phyloP scores from a whole-genome alignment of 2,329 filamentous ascomycete genomes.

The Conoideocrella luteorostrata region DNA sequence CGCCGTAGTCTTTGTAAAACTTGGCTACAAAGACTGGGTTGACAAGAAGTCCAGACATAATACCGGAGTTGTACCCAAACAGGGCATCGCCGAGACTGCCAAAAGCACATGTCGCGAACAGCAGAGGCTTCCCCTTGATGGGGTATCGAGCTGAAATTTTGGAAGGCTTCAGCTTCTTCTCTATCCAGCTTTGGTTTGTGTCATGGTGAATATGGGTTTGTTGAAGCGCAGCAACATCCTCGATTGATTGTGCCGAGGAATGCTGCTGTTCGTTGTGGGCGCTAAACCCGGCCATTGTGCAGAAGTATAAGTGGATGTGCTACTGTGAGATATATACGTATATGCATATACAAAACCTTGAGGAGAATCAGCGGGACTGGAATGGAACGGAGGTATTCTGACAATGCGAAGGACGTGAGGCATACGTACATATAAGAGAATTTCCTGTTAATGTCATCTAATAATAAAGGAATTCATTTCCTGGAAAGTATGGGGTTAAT shows the following conservation, averaged over 20 bases:
- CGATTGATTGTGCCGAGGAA: not conserved
- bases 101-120: conserved; percentile 13
- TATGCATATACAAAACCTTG: no score
- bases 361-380: no score
- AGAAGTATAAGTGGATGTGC: conserved; percentile 3
- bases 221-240: not conserved
- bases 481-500: no score
- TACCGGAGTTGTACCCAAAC: conserved; percentile 12
- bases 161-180: conserved; percentile 10
- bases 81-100: conserved; percentile 12
- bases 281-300: not conserved
- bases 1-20: conserved; percentile 12
- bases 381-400: no score
- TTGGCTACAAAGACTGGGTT: conserved; percentile 12
- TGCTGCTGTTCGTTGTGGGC: not conserved
- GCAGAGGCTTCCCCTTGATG: conserved; percentile 11
- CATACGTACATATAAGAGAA: no score
- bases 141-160: conserved; percentile 7
- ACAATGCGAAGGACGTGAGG: no score
- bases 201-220: not conserved
- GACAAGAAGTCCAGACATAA: conserved; percentile 11
- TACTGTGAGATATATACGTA: no score
- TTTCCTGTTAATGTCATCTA: no score
- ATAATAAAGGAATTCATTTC: no score
- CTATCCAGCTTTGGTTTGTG: not conserved